Evolutionary conservation across 2,329 filamentous ascomycete species (phyloP).

Genomic region (Trichoderma sp.): DNA sequence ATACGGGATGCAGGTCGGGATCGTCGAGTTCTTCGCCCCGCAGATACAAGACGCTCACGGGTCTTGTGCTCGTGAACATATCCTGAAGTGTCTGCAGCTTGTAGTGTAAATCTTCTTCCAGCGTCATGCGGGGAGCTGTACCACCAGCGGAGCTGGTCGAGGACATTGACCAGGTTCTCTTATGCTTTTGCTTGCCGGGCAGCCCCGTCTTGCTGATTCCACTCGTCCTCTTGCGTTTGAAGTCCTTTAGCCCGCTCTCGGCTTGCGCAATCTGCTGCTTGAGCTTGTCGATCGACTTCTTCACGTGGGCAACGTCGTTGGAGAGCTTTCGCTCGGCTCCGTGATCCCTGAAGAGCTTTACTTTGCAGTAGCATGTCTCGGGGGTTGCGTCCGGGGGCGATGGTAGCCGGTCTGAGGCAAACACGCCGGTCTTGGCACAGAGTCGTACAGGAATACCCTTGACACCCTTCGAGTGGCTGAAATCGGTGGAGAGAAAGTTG

Average conservation of each 20-base stretch:
- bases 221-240: constrained; percentile 63
- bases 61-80: constrained; percentile 84
- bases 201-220: constrained; percentile 51
- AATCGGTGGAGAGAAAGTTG: constrained; percentile 98
- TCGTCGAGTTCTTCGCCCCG: constrained; percentile 78
- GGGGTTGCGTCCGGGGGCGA: constrained; percentile 49
- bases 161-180: constrained; percentile 93
- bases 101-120: constrained; percentile 75
- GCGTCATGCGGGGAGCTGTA: constrained; percentile 49
- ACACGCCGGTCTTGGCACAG: constrained; percentile 81
- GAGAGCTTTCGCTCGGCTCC: constrained; percentile 93
- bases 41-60: constrained; percentile 76
- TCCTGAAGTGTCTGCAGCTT: constrained; percentile 79
- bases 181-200: constrained; percentile 87
- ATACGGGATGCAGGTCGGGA: constrained; percentile 75
- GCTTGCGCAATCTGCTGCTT: constrained; percentile 89
- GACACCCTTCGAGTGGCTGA: constrained; percentile 97
- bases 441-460: constrained; percentile 95
- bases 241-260: constrained; percentile 68
- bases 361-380: constrained; percentile 93
- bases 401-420: constrained; percentile 57
- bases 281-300: constrained; percentile 94
- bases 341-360: constrained; percentile 95
- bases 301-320: constrained; percentile 92
- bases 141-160: constrained; percentile 67